These are phyloP conservation scores for Ceratocystis colombiana DNA, from an alignment of 2,329 filamentous ascomycete species.

Conservation along the genomic window DNA sequence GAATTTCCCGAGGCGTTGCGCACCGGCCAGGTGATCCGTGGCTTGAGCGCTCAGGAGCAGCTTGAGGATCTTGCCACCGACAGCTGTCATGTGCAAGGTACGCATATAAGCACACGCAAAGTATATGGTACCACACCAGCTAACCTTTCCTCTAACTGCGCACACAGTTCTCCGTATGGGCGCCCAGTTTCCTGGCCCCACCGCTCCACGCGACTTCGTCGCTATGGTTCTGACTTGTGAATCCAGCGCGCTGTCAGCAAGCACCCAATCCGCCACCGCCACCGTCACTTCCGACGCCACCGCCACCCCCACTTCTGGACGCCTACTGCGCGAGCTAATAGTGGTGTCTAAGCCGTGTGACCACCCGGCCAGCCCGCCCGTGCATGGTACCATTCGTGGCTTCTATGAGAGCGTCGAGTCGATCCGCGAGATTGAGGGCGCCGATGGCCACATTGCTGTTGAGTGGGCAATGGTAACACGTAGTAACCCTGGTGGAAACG, in stretches of 20 bases:
- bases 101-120: background rate
- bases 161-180: constrained; percentile 67
- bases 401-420: constrained; percentile 87
- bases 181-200: constrained; percentile 82
- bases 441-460: constrained; percentile 33
- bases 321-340: constrained; percentile 62
- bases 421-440: constrained; percentile 60
- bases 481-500: constrained; percentile 78
- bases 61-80: constrained; percentile 50
- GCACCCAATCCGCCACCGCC: background rate
- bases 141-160: constrained; percentile 20
- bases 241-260: constrained; percentile 22
- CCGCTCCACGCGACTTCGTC: constrained; percentile 78
- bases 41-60: constrained; percentile 70
- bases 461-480: constrained; percentile 93
- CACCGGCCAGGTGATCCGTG: constrained; percentile 66
- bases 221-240: constrained; percentile 56
- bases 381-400: constrained; percentile 67
- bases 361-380: constrained; percentile 61
- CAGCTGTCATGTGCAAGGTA: constrained; percentile 20
- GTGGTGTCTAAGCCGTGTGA: constrained; percentile 75
- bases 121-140: too few relatives aligned
- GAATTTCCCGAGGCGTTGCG: constrained; percentile 66
- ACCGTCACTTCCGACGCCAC: background rate
- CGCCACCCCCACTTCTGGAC: constrained; percentile 12